Percentiles rank a stretch among this genome's conserved stretches.
phyloP scores from a whole-genome alignment of 2,329 filamentous ascomycete species.

The Aureobasidium uvarum region DNA sequence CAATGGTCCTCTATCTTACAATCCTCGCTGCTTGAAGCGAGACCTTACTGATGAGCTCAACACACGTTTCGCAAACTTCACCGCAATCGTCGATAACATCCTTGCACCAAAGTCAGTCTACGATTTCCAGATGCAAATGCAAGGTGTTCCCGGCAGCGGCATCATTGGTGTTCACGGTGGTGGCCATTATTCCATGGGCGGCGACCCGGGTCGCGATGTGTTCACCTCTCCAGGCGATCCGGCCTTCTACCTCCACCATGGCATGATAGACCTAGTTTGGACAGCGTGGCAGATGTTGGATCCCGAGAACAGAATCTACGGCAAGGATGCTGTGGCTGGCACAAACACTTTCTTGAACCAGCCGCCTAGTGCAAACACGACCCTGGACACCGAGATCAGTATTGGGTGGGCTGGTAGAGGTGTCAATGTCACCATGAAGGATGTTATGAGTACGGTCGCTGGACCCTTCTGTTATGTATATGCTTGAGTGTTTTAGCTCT shows the following conservation, averaged over 20 bases:
- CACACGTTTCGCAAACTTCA: conserved; percentile 23
- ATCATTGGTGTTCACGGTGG: conserved; percentile 42
- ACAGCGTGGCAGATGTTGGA: conserved; percentile 53
- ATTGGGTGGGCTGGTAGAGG: conserved; percentile 40
- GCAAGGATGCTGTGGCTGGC: conserved; percentile 43
- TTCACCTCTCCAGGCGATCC: conserved; percentile 47
- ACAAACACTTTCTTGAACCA: conserved; percentile 47
- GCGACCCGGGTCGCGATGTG: conserved; percentile 45
- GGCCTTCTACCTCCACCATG: conserved; percentile 49
- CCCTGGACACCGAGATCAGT: conserved; percentile 43
- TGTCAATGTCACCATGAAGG: conserved; percentile 35
- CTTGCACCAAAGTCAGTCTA: conserved; percentile 13
- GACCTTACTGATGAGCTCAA: conserved; percentile 27
- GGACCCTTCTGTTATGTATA: conserved; percentile 51
- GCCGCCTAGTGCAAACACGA: conserved; percentile 45
- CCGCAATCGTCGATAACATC: conserved; percentile 25
- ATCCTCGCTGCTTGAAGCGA: conserved; percentile 30
- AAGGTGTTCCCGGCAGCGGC: conserved; percentile 28
- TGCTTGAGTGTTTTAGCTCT: not conserved
- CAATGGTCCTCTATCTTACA: conserved; percentile 25
- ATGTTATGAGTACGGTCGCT: conserved; percentile 43
- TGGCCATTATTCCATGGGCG: conserved; percentile 48
- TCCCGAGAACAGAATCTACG: conserved; percentile 35
- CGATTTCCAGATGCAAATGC: conserved; percentile 28
- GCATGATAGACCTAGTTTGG: conserved; percentile 48